Base-by-base conservation (phyloP, 306 rosid species). In the Comarum palustre region DNA sequence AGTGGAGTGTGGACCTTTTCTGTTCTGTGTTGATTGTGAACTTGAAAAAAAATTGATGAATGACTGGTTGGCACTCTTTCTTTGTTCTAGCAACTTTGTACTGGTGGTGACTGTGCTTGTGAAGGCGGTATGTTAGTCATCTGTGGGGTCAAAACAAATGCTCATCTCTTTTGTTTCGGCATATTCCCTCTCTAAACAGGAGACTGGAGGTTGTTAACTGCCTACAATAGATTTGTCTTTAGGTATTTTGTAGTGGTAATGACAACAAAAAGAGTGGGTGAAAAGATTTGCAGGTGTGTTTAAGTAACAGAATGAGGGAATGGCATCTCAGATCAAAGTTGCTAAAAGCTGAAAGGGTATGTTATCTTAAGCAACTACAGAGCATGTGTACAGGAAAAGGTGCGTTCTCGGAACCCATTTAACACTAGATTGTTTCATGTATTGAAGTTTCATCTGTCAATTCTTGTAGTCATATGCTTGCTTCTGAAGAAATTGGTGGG, bases 131-230 rank as follows among this genome's bases (percentile, higher is more conserved):
- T 25, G 51, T 31, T 15, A 43, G 63, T 60, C 58, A 68, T 69
- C 22, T 27, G 76, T 77, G 73, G 78, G 82, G 78, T 55, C 74
- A 6, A 71, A 73, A 36, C 73, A 78, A 36, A 43, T 58, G 55
- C 73, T 43, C 9, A 3, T 77, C 67, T 71, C 58, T 67, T 60
- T 43, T 68, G 57, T 68, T 51, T 25, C 54, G 64, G 62, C 64
- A 38, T 12, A 47, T 74, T 36, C 75, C 43, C 7, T 62, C 24
- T 17, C 14, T 32, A 32, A 29, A 31, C 36, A 29, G 31, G 66
- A 20, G 5, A 6, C 2, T 9, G 14, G 24, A 54, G 31, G 16
- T n/a, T 20, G 16, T 5, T 20, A 48, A 34, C 4, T 70, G 34
- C 67, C 12, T 55, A 17, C 10, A 32, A 4, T 27, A 24, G 65